phyloP scores from a whole-genome alignment of 352 stramenopile genomes.

The Globisporangium canariense region DNA sequence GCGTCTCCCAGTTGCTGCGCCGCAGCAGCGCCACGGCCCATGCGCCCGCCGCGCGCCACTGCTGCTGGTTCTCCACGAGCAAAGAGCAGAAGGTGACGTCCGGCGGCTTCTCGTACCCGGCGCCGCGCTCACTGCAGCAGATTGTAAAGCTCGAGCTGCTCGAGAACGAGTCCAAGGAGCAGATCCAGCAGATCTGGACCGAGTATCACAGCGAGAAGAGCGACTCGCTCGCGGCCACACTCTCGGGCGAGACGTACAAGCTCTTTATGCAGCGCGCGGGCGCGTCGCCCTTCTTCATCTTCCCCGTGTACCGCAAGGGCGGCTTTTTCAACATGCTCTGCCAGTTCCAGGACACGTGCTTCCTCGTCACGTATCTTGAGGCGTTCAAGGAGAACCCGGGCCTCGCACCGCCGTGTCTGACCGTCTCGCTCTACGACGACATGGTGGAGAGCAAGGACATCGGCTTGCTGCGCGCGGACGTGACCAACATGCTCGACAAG shows the following conservation, averaged over 20 bases:
- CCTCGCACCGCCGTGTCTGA: slow-evolving; percentile 69
- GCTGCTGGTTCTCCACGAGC: slow-evolving; percentile 9
- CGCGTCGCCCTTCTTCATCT: slow-evolving; percentile 69
- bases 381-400: slow-evolving; percentile 85
- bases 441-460: slow-evolving; percentile 73
- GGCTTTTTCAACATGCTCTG: slow-evolving; percentile 89
- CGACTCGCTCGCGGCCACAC: slow-evolving; percentile 58
- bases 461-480: slow-evolving; percentile 67
- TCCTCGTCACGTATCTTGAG: slow-evolving; percentile 84
- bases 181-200: slow-evolving; percentile 75
- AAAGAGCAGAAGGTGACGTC: slow-evolving; percentile 17
- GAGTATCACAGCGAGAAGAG: slow-evolving; percentile 76
- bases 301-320: slow-evolving; percentile 80
- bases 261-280: slow-evolving; percentile 46
- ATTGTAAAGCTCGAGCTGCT: slow-evolving; percentile 85
- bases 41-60: not conserved
- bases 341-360: slow-evolving; percentile 89
- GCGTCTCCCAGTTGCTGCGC: slow-evolving; percentile 4
- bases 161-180: slow-evolving; percentile 48
- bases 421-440: slow-evolving; percentile 79
- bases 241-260: slow-evolving; percentile 39
- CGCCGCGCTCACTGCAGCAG: slow-evolving; percentile 70
- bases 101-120: slow-evolving; percentile 80
- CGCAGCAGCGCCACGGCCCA: not conserved
- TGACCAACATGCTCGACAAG: slow-evolving; percentile 87